Conservation (phyloP, 371 early-diverging fungal species). For the Zancudomyces culisetae region DNA sequence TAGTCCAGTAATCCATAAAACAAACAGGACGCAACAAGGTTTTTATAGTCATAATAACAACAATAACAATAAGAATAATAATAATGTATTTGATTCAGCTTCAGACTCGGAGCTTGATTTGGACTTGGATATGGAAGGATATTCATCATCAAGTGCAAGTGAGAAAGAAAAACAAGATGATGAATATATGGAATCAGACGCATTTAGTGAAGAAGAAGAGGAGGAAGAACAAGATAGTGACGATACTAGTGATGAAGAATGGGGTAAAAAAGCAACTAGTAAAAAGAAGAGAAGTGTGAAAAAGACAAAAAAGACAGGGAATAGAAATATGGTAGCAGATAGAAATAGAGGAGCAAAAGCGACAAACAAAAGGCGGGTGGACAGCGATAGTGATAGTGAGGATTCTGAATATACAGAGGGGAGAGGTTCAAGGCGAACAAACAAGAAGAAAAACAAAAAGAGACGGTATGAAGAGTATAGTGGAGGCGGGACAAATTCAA, state of each 20-base stretch:
- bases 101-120: not conserved
- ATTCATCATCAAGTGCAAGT: not conserved
- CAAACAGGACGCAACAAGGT: no score
- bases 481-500: not conserved
- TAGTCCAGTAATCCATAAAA: no score
- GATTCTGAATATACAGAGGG: conserved; percentile 4
- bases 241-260: conserved; percentile 6
- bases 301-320: not conserved
- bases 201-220: not conserved
- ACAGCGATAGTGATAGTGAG: not conserved
- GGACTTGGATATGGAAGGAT: not conserved
- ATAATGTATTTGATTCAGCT: not conserved
- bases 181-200: not conserved
- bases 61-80: not conserved
- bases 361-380: not conserved
- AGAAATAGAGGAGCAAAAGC: no score
- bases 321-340: not conserved
- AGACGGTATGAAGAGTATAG: not conserved
- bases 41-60: no score
- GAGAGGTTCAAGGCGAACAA: not conserved
- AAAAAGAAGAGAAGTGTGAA: not conserved
- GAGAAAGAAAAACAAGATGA: not conserved
- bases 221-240: not conserved
- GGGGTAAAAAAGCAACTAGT: conserved; percentile 1
- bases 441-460: not conserved